Base-by-base conservation (phyloP, 2,329 filamentous ascomycete species). In the Alternaria arbusti region DNA sequence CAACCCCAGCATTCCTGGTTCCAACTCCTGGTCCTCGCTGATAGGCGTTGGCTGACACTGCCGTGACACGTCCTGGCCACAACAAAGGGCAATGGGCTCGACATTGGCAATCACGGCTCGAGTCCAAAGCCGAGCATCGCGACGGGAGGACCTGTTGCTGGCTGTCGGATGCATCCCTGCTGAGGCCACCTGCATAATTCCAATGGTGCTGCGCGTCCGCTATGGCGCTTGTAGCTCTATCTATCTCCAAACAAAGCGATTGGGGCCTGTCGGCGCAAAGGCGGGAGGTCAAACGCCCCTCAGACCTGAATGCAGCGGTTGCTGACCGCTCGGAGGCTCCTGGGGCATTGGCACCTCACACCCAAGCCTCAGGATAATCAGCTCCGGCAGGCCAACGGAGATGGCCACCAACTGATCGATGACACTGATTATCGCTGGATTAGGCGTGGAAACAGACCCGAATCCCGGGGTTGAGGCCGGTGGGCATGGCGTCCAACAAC, bases 111-210 rank as follows among this genome's bases (percentile, higher is more conserved):
- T 47, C 54, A 61, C 43, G 23, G 56, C 47, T 57, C 47, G 55
- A 49, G 45, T 49, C 49, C 52, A 44, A 20, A 20, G 25, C 25
- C 10, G 25, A 32, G 32, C 51, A 8, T 30, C 17, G 22, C 23
- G 40, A 25, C 10, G 46, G 15, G 40, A 54, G 46, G 47, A 45
- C 40, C 40, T 61, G 47, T 32, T 52, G 59, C 50, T 43, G 47
- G 36, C 61, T 36, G 47, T 50, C 49, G 17, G 50, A 32, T 36
- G 23, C 43, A 58, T 46, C 57, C 62, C 64, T 55, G 57, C 64
- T 55, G 57, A 57, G 61, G 57, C 64, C 28, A 56, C 58, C 36
- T 66, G 64, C 64, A 69, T 67, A 59, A 43, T 52, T 25, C 60
- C 36, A 55, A 43, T 55, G 32, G 43, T 58, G 57, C 36, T 67